phyloP scores from a whole-genome alignment of 768 basidiomycete species.

The Goffeauzyma gilvescens region DNA sequence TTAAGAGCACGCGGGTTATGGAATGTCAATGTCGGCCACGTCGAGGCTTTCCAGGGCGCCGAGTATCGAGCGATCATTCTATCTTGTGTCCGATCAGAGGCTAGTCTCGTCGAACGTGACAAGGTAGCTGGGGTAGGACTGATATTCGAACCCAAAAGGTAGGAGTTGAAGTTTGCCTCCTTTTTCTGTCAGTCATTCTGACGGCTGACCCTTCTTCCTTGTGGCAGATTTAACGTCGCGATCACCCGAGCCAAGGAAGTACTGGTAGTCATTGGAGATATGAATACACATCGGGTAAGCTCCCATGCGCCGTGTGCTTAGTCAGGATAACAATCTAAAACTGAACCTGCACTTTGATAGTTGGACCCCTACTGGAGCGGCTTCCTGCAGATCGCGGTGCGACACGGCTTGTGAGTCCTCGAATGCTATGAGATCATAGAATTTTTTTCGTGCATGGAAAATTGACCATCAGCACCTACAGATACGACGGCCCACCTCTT shows the following conservation, averaged over 20 bases:
- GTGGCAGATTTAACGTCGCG: constrained; percentile 32
- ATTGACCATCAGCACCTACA: too few relatives aligned
- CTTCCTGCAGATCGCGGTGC: constrained; percentile 24
- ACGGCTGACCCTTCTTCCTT: neutral
- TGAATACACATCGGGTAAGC: constrained; percentile 20
- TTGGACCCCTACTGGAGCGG: constrained; percentile 30
- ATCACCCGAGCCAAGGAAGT: constrained; percentile 33
- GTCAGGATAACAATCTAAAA: neutral
- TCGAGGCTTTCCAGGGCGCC: constrained; percentile 25
- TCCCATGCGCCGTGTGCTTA: neutral
- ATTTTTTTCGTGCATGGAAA: neutral
- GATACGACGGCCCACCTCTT: constrained; percentile 15
- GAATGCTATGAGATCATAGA: neutral
- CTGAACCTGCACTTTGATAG: neutral
- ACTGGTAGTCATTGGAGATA: constrained; percentile 30
- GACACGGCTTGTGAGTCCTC: constrained; percentile 16
- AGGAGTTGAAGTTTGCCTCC: neutral
- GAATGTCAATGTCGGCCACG: constrained; percentile 32
- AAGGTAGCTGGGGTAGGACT: constrained; percentile 26
- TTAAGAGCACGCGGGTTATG: constrained; percentile 17
- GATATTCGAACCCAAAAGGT: constrained; percentile 30
- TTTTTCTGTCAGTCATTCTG: neutral
- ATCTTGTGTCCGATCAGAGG: constrained; percentile 17
- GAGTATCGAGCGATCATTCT: constrained; percentile 26
- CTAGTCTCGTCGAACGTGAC: constrained; percentile 26